Evolutionary conservation across 768 basidiomycete species (phyloP), one percentile per base, ranked within the genome.

Genomic region (Amanita inopinata): DNA sequence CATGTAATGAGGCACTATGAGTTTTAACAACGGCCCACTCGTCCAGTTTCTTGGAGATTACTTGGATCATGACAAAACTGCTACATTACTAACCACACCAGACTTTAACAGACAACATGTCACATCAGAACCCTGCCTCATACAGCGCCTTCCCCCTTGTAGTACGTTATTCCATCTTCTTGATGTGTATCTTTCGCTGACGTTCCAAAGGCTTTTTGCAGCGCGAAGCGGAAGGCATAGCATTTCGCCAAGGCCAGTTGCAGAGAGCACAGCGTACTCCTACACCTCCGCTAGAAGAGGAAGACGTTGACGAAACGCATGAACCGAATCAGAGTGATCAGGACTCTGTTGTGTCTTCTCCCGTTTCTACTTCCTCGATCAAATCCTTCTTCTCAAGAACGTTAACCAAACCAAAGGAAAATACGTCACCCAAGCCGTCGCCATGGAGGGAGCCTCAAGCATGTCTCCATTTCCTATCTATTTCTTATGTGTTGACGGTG

Each of bases 71-170:
- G 35, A n/a, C 34, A 22, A 30, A 19, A 24, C 27, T 28, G 15
- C 25, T 18, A 7, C 23, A 15, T 25, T 17, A 3, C 23, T 19
- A 20, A 5, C 40, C 38, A 36, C 45, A 35, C 53, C 52, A 19
- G 28, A 34, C n/a, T 41, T 61, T 39, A 4, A 7, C 9, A 68
- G 74, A 45, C 61, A 54, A 46, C 69, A 69, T 32, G 50, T 76
- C 2, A 49, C 49, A 6, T 69, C 75, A 2, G 64, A 73, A 7
- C 73, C 73, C 44, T 82, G 80, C 56, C 66, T 87, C 24, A 81
- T 77, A 23, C 73, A 70, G 39, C 71, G 83, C n/a, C 69, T 87
- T 33, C 85, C 85, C 10, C 72, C 79, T 5, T 69, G 63, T 47
- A 71, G 82, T 81, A 50, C 38, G 73, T 65, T 45, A 34, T 10